Conservation (phyloP, 2,329 filamentous ascomycete species). For the Fusarium odoratissimum region DNA sequence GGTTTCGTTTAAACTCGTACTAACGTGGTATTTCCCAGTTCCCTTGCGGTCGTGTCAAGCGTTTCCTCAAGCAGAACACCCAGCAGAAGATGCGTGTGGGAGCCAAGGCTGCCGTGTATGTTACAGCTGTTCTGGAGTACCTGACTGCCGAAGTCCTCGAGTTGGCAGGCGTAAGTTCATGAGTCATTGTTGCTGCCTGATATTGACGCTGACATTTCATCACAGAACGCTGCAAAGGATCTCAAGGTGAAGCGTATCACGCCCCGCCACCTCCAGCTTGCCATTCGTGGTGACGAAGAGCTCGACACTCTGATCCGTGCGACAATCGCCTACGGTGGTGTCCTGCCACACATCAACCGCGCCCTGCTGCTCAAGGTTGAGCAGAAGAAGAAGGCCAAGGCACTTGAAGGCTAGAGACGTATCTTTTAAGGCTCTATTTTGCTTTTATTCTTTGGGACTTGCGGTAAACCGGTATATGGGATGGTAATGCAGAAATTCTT, state of each 20-base stretch:
- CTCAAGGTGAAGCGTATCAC: conserved; percentile 99
- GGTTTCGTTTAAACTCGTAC: conserved; percentile 11
- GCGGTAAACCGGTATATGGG: conserved; percentile 43
- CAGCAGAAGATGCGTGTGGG: conserved; percentile 99
- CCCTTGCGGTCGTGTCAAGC: conserved; percentile 99
- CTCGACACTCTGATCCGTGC: conserved; percentile 96
- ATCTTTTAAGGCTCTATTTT: conserved; percentile 30
- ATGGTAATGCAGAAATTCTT: conserved; percentile 46
- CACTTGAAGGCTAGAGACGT: conserved; percentile 56
- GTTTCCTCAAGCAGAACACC: conserved; percentile 98
- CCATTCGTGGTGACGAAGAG: conserved; percentile 98
- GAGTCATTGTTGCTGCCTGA: conserved; percentile 22
- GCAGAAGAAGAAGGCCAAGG: conserved; percentile 90
- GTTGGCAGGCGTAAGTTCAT: conserved; percentile 81
- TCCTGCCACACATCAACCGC: conserved; percentile 98
- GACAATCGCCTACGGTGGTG: conserved; percentile 98
- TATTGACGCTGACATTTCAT: conserved; percentile 37
- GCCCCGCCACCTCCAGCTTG: conserved; percentile 95
- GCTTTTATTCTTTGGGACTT: conserved; percentile 41
- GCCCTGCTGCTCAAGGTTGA: conserved; percentile 95
- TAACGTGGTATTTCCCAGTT: conserved; percentile 70
- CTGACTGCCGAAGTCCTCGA: conserved; percentile 98
- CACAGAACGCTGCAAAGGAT: conserved; percentile 94
- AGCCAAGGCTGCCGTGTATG: conserved; percentile 97
- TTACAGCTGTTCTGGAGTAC: conserved; percentile 98